These are phyloP conservation scores for Suillus hirtellus DNA, from an alignment of 768 basidiomycete species.

Conservation along the genomic window DNA sequence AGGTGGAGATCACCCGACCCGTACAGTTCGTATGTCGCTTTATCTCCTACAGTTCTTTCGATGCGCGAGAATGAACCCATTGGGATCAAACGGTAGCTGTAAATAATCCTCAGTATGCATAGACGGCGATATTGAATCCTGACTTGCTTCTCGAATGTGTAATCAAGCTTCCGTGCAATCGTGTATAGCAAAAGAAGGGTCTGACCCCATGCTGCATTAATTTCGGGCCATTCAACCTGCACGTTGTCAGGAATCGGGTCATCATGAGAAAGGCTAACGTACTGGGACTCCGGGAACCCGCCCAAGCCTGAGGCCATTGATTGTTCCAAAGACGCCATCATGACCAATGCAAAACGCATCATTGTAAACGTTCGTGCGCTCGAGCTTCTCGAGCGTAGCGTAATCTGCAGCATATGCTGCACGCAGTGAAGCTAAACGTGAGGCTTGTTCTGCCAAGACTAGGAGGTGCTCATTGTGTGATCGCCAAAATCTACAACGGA, in stretches of 20 bases:
- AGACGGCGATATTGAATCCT: slow-evolving; percentile 1
- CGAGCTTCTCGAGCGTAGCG: slow-evolving; percentile 77
- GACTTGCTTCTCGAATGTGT: slow-evolving; percentile 79
- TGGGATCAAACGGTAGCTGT: slow-evolving; percentile 86
- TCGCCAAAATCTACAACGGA: slow-evolving; percentile 70
- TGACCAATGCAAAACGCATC: slow-evolving; percentile 96
- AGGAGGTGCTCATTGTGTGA: slow-evolving; percentile 73
- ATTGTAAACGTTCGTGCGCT: slow-evolving; percentile 92
- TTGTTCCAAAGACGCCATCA: slow-evolving; percentile 95
- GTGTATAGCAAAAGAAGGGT: slow-evolving; percentile 90
- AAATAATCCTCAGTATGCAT: slow-evolving; percentile 15
- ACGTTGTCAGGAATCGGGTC: slow-evolving; percentile 17
- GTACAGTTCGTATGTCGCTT: slow-evolving; percentile 87
- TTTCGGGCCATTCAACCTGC: slow-evolving; percentile 97
- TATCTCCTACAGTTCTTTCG: slow-evolving; percentile 79
- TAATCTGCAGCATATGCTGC: slow-evolving; percentile 80
- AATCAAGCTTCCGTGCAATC: slow-evolving; percentile 89
- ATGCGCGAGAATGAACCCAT: slow-evolving; percentile 96
- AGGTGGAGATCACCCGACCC: slow-evolving; percentile 92
- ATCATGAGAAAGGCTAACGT: slow-evolving; percentile 28
- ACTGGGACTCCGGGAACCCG: slow-evolving; percentile 84
- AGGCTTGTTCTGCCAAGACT: slow-evolving; percentile 60
- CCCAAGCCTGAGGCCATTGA: slow-evolving; percentile 92
- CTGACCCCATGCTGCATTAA: slow-evolving; percentile 98
- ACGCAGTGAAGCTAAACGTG: slow-evolving; percentile 69